phyloP scores from a whole-genome alignment of 768 basidiomycete species.

The Tricholoma matsutake region DNA sequence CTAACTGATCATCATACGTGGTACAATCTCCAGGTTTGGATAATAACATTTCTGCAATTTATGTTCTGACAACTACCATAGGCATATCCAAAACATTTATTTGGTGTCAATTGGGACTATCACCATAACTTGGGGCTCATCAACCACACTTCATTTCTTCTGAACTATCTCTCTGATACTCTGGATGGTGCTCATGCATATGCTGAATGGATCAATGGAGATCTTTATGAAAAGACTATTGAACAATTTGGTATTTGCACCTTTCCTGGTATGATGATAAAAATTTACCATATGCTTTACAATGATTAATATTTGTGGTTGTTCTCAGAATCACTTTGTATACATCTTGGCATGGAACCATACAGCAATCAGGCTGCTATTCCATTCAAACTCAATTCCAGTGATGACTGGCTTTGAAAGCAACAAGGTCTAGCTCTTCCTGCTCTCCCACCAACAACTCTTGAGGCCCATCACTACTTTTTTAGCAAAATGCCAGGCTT shows the following conservation, averaged over 20 bases:
- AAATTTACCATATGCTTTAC: neutral
- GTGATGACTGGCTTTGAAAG: conserved; percentile 20
- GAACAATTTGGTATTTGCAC: conserved; percentile 21
- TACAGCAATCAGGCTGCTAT: neutral
- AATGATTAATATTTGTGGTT: neutral
- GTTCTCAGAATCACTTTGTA: neutral
- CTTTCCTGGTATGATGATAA: conserved; percentile 21
- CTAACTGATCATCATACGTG: conserved; percentile 20
- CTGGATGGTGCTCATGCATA: conserved; percentile 16
- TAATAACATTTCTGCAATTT: neutral
- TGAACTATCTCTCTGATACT: conserved; percentile 17
- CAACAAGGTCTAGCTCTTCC: conserved; percentile 22
- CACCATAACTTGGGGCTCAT: conserved; percentile 12
- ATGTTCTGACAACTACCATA: conserved; percentile 8
- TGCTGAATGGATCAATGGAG: conserved; percentile 21
- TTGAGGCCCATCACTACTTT: conserved; percentile 10
- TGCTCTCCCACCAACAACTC: conserved; percentile 18
- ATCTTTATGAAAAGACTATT: conserved; percentile 17
- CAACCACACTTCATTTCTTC: conserved; percentile 15
- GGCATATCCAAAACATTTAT: conserved; percentile 19
- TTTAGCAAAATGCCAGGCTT: neutral
- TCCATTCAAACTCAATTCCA: conserved; percentile 8
- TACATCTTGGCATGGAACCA: neutral
- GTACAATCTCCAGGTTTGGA: conserved; percentile 15
- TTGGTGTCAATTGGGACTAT: neutral